These are phyloP conservation scores for Chaetoceros tenuissimus DNA, from an alignment of 108 stramenopile species.

Conservation along the genomic window DNA sequence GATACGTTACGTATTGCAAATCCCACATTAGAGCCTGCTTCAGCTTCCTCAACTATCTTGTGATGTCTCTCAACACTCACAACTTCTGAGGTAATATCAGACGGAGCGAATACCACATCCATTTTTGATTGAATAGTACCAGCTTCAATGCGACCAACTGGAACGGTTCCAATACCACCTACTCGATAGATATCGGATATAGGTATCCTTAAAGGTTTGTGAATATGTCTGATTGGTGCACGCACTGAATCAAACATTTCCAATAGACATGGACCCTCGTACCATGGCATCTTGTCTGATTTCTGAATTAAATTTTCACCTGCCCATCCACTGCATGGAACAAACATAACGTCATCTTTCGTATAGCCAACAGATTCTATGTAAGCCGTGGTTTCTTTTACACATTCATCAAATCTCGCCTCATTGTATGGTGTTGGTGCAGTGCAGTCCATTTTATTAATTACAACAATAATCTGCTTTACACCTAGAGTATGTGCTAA, in stretches of 20 bases:
- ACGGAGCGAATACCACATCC: constrained; percentile 55
- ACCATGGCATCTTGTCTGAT: constrained; percentile 41
- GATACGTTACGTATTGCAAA: constrained; percentile 87
- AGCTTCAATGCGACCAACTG: constrained; percentile 76
- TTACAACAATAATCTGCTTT: constrained; percentile 68
- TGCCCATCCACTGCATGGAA: constrained; percentile 59
- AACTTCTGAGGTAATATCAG: constrained; percentile 46
- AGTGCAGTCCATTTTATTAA: constrained; percentile 81
- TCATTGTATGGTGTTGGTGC: constrained; percentile 39
- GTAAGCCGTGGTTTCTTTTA: constrained; percentile 26
- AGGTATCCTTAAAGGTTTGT: constrained; percentile 48
- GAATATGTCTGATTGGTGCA: constrained; percentile 24
- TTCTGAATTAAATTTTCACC: constrained; percentile 49
- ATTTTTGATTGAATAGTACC: constrained; percentile 72
- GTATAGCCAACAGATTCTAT: constrained; percentile 36
- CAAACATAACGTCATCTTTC: constrained; percentile 33
- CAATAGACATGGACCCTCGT: constrained; percentile 59
- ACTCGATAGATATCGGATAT: constrained; percentile 83
- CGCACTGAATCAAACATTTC: constrained; percentile 50
- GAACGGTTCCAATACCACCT: constrained; percentile 78
- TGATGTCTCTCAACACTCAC: constrained; percentile 90
- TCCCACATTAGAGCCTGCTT: constrained; percentile 85
- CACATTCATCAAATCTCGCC: constrained; percentile 47
- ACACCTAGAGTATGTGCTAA: constrained; percentile 69
- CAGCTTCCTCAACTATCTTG: constrained; percentile 66